These are phyloP conservation scores for Lotmaria passim DNA, from an alignment of 208 protist species.

Conservation along the genomic window DNA sequence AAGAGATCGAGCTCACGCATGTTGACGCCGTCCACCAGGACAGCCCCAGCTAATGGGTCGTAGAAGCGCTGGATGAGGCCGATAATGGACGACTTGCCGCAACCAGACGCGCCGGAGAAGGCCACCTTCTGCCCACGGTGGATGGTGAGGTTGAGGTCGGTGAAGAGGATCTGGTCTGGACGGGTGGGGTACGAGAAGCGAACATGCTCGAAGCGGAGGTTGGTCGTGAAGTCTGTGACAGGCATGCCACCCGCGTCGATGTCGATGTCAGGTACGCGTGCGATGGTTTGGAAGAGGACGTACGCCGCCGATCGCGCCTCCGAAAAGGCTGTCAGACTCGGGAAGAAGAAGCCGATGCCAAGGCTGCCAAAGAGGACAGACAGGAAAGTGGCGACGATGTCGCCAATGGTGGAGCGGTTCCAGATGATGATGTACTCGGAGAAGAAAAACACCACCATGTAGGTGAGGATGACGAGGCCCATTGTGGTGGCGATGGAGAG, in stretches of 20 bases:
- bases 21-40: slow-evolving; percentile 65
- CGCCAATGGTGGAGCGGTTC: slow-evolving; percentile 54
- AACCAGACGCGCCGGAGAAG: slow-evolving; percentile 76
- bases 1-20: slow-evolving; percentile 53
- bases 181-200: slow-evolving; percentile 82
- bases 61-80: slow-evolving; percentile 86
- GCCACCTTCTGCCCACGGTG: slow-evolving; percentile 75
- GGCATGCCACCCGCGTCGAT: slow-evolving; percentile 46
- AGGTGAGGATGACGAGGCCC: slow-evolving; percentile 57
- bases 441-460: slow-evolving; percentile 77
- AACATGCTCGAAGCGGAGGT: slow-evolving; percentile 72
- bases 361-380: slow-evolving; percentile 70
- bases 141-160: slow-evolving; percentile 70
- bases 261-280: slow-evolving; percentile 70
- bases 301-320: slow-evolving; percentile 82
- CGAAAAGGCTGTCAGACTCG: slow-evolving; percentile 56
- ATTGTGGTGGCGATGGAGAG: slow-evolving; percentile 48
- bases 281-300: slow-evolving; percentile 81
- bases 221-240: slow-evolving; percentile 43
- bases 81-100: slow-evolving; percentile 86
- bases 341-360: slow-evolving; percentile 63
- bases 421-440: slow-evolving; percentile 70
- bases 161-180: slow-evolving; percentile 69
- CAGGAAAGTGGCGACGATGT: slow-evolving; percentile 65
- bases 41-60: slow-evolving; percentile 59